Conservation (phyloP, 140 eudicot genomes). For the Erigeron philadelphicus region DNA sequence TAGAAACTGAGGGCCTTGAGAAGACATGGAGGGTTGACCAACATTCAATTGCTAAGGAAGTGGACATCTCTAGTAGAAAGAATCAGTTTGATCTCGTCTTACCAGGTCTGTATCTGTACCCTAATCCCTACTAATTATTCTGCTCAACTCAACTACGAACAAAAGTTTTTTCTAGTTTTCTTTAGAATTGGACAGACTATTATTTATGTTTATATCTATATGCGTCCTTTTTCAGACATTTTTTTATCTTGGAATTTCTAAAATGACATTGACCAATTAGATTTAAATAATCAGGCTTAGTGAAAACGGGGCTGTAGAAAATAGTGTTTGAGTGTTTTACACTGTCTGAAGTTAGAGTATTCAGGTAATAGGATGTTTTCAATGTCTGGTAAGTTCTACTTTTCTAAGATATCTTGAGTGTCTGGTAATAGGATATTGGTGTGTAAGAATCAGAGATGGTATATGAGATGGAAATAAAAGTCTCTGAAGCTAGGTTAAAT, state of each 20-base stretch:
- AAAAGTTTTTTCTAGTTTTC: background rate
- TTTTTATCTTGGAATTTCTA: background rate
- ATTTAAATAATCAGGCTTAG: background rate
- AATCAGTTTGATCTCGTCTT: slow-evolving; percentile 76
- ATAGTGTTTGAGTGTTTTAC: background rate
- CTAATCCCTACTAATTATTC: background rate
- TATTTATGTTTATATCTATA: background rate
- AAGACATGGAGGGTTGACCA: slow-evolving; percentile 80
- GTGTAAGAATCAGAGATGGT: too few relatives aligned
- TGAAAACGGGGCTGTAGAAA: slow-evolving; percentile 1
- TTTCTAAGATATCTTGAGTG: too few relatives aligned
- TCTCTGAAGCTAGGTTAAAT: too few relatives aligned
- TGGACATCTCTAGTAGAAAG: slow-evolving; percentile 55
- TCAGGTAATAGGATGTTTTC: background rate
- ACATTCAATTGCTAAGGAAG: slow-evolving; percentile 58
- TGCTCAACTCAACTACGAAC: background rate
- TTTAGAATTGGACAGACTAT: background rate
- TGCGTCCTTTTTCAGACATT: background rate
- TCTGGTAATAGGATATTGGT: too few relatives aligned
- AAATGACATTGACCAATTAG: background rate
- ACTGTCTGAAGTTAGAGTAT: background rate
- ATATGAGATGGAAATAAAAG: too few relatives aligned
- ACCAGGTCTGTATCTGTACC: slow-evolving; percentile 51
- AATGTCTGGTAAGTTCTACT: background rate
- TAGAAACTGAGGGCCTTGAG: slow-evolving; percentile 82